Base-by-base conservation (phyloP, 1,284 basidiomycete species). In the Cutaneotrichosporon cutaneum region DNA sequence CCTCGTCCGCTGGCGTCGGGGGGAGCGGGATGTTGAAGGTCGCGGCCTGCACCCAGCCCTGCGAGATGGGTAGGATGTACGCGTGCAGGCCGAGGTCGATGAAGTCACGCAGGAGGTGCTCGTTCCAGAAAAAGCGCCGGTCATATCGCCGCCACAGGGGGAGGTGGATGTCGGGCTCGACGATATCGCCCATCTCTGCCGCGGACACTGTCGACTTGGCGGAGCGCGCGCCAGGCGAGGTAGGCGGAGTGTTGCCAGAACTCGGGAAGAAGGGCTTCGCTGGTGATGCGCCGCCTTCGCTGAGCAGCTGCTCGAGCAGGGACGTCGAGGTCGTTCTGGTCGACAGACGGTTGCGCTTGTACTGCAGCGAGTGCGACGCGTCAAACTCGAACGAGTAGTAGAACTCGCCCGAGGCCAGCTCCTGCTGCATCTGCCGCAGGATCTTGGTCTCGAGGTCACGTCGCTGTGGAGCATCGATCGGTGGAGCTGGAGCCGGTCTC, bases 61-160 rank as follows among this genome's bases (percentile, higher is more conserved):
- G 92, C 85, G 93, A 89, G 56, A 95, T 83, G 0, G 92, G 92
- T 2, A 94, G 81, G 54, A 94, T 85, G 71, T 89, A 94, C 2
- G 87, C 82, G 76, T 94, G 90, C 13, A 92, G 80, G 1, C 81
- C 81, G 9, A 64, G 65, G 33, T 76, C 73, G 61, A 77, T 71
- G 60, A 80, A 75, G 56, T 77, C 75, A 57, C 74, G 70, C 54
- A 75, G 52, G 33, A 78, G 62, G 56, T 62, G 78, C 70, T 82
- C 80, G 72, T 84, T 85, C 78, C 82, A 84, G 74, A 82, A 84
- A 72, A 83, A 84, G 0, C 82, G 72, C 4, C 75, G 69, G 61
- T 84, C 82, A 6, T 78, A 80, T 4, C 81, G 62, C 11, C 82
- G 70, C 82, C 83, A 83, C 0, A 84, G 69, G 0, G 83, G 82